phyloP scores from a whole-genome alignment of 805 yeast species.

The Ascoidea asiatica region DNA sequence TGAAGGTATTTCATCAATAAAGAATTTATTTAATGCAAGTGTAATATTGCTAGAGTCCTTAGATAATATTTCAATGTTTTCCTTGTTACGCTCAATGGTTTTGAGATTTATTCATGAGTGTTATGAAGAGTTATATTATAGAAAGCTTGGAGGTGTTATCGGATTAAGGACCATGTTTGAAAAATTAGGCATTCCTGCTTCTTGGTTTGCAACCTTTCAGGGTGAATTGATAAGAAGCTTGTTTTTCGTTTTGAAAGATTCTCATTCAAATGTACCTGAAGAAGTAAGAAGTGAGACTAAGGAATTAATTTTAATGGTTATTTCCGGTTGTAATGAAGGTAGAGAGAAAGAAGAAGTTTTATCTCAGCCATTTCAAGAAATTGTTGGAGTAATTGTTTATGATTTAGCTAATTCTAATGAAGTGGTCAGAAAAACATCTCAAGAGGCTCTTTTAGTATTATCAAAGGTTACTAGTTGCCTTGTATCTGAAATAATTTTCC shows the following conservation, averaged over 20 bases:
- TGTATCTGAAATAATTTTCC: constrained; percentile 61
- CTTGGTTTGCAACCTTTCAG: constrained; percentile 68
- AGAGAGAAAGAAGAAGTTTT: constrained; percentile 47
- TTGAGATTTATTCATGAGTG: constrained; percentile 83
- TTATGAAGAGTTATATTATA: constrained; percentile 76
- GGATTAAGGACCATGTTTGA: constrained; percentile 67
- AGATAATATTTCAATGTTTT: constrained; percentile 55
- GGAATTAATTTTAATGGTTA: constrained; percentile 45
- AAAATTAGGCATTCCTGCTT: constrained; percentile 51
- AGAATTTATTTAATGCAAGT: constrained; percentile 47
- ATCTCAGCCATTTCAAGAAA: constrained; percentile 56
- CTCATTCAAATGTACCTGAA: constrained; percentile 77
- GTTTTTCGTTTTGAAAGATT: constrained; percentile 81
- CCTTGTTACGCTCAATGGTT: constrained; percentile 63
- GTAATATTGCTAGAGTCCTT: constrained; percentile 51
- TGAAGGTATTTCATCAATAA: constrained; percentile 56
- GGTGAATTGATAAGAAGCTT: constrained; percentile 77
- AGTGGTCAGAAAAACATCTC: constrained; percentile 72
- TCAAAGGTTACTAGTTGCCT: constrained; percentile 61
- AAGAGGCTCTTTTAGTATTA: constrained; percentile 49
- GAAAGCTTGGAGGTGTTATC: constrained; percentile 78
- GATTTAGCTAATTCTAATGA: constrained; percentile 85
- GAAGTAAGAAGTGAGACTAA: constrained; percentile 65
- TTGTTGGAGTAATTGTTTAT: constrained; percentile 81
- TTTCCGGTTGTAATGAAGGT: constrained; percentile 52